phyloP scores from a whole-genome alignment of 345 rosid genomes.

The Eutrema japonicum region DNA sequence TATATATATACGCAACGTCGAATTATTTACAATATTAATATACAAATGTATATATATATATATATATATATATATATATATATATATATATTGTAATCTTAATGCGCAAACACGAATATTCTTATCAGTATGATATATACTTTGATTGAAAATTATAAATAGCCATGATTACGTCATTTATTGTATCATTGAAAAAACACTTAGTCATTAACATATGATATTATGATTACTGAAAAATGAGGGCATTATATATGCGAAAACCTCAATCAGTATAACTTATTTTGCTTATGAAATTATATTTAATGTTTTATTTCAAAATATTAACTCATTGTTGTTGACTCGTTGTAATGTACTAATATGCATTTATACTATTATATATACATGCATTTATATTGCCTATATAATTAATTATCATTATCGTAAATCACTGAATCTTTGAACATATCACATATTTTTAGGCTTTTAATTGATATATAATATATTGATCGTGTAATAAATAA shows the following conservation, averaged over 20 bases:
- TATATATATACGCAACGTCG: constrained; percentile 4
- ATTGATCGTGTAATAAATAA: background rate
- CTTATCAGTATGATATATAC: constrained; percentile 13
- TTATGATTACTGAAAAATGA: constrained; percentile 10
- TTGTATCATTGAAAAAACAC: constrained; percentile 20
- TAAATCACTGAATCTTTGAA: constrained; percentile 37
- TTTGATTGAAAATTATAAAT: background rate
- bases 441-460: constrained; percentile 40
- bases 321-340: constrained; percentile 26
- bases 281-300: background rate
- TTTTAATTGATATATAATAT: constrained; percentile 4
- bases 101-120: constrained; percentile 31
- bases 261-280: background rate
- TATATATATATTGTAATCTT: background rate
- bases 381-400: background rate
- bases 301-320: constrained; percentile 1
- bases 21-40: background rate
- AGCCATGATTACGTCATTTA: constrained; percentile 11
- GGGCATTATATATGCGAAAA: background rate
- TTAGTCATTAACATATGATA: constrained; percentile 4
- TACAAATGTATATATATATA: background rate
- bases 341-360: constrained; percentile 12
- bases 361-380: background rate
- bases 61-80: background rate
- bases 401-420: constrained; percentile 14